Evolutionary conservation across 2,329 filamentous ascomycete species (phyloP), one percentile per base, ranked within the genome.

Genomic region (Xylariaceae sp.): DNA sequence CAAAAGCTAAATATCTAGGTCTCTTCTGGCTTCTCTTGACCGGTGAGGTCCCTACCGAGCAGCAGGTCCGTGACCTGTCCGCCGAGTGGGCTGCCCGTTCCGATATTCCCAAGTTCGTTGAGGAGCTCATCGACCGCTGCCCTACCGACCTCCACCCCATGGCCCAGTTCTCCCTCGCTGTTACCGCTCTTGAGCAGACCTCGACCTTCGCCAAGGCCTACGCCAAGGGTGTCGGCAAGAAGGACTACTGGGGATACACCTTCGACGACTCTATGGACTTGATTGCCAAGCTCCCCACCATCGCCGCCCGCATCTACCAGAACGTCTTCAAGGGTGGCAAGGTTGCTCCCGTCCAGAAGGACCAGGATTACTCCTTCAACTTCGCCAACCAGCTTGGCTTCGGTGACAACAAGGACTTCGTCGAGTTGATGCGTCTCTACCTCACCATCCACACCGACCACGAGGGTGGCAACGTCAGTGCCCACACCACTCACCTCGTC

Each of bases 241-340:
- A 92, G 79, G 92, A 97, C 72, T 99, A 99, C 90, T 99, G 94
- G 94, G 87, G 88, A 79, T 92, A 97, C 85, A 97, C 92, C 71
- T 99, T 95, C 73, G 94, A 99, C 86, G 94, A 99, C 82, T 94
- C 92, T 64, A 97, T 99, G 93, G 93, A 99, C 81, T 84, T 99
- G 77, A 99, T 99, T 76, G 94, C 94, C 75, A 97, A 97, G 88
- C 90, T 99, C 71, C 94, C 94, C 76, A 97, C 91, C 77, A 97
- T 99, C 73, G 94, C 94, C 66, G 83, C 94, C 66, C 91, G 92
- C 82, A 99, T 99, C 85, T 99, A 99, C 88, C 94, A 96, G 83
- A 99, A 99, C 78, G 88, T 97, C 77, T 99, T 96, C 90, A 97
- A 97, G 88, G 94, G 96, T 74, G 94, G 94, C 81, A 97, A 97